A percentile compares a stretch with the other conserved stretches of the same genome.
Evolutionary conservation across 2,329 filamentous ascomycete genomes (phyloP).

Genomic region (Clonostachys solani): DNA sequence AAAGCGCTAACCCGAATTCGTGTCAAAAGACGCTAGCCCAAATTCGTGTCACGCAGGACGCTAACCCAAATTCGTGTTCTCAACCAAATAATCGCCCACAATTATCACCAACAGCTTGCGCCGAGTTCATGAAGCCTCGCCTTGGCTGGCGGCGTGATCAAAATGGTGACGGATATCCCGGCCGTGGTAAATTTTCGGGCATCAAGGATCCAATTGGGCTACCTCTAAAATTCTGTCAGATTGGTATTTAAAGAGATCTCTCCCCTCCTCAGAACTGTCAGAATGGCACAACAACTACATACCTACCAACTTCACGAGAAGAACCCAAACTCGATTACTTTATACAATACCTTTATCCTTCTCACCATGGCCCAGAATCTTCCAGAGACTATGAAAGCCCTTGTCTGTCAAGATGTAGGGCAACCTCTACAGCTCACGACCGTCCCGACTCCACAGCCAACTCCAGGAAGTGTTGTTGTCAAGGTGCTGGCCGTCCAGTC

Average conservation of each 20-base stretch:
- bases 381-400: neutral
- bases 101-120: no score
- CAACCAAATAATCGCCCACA: no score
- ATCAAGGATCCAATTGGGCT: no score
- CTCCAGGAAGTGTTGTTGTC: neutral
- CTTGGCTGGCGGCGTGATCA: no score
- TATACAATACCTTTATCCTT: neutral
- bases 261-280: no score
- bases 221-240: neutral
- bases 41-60: no score
- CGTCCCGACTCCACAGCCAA: neutral
- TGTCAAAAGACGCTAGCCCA: no score
- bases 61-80: no score
- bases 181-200: no score
- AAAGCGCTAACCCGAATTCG: no score
- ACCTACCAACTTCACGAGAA: neutral
- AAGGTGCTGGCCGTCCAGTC: neutral
- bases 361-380: neutral
- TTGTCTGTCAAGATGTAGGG: neutral
- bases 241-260: neutral
- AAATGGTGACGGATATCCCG: no score
- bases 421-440: neutral
- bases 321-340: neutral
- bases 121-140: no score
- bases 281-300: neutral